These are phyloP conservation scores for Curvularia spicifera DNA, from an alignment of 2,329 filamentous ascomycete species.

Conservation along the genomic window DNA sequence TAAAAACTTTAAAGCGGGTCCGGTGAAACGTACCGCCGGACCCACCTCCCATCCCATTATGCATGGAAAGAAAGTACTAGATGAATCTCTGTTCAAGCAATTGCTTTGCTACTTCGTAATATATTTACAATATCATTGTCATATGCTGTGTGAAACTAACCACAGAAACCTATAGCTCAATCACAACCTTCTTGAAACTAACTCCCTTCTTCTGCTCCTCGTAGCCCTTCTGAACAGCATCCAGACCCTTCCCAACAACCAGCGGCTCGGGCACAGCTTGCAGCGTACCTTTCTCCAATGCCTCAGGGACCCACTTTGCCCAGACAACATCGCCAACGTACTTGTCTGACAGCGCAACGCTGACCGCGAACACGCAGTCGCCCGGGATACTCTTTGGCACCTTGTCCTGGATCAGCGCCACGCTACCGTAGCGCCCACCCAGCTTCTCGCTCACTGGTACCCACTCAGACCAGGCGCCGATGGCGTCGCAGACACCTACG, in stretches of 20 bases:
- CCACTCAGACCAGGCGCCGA: conserved; percentile 35
- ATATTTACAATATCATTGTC: not conserved
- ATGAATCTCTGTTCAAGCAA: not conserved
- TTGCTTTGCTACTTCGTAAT: not conserved
- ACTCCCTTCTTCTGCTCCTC: conserved; percentile 41
- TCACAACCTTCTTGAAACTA: conserved; percentile 45
- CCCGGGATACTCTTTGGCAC: conserved; percentile 39
- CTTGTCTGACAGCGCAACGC: conserved; percentile 29
- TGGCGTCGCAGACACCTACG: conserved; percentile 52
- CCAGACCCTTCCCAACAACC: conserved; percentile 39
- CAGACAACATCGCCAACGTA: conserved; percentile 44
- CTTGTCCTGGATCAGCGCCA: conserved; percentile 27
- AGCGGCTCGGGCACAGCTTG: conserved; percentile 42
- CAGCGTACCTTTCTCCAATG: conserved; percentile 39
- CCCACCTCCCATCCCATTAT: not conserved
- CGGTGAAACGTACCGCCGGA: conserved; percentile 11
- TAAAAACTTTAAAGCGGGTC: conserved; percentile 17
- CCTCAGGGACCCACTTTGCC: conserved; percentile 43
- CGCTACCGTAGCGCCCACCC: conserved; percentile 38
- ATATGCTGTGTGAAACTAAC: not conserved
- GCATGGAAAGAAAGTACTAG: not conserved
- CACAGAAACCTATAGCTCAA: conserved; percentile 26
- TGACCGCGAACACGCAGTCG: conserved; percentile 29
- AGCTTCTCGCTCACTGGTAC: conserved; percentile 38
- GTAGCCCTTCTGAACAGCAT: conserved; percentile 37